Conservation (phyloP, 306 rosid species). For the Morella rubra region DNA sequence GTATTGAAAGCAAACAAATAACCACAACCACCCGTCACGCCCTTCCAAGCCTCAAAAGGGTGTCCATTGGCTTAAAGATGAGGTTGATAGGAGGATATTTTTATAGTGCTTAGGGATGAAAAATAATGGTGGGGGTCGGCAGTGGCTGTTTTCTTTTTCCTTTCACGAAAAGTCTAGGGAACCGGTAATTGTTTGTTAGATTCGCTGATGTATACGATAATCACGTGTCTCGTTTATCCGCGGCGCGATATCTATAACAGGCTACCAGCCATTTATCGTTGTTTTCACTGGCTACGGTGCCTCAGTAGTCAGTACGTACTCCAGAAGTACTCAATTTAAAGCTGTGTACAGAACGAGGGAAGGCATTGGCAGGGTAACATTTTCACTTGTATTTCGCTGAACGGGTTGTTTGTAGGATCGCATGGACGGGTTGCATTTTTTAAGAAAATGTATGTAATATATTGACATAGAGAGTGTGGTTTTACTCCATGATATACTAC, state of each 20-base stretch:
- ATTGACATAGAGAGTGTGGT: no score
- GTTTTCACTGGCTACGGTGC: not conserved
- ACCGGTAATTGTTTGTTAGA: constrained; percentile 35
- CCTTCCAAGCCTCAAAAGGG: not conserved
- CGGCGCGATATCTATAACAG: constrained; percentile 11
- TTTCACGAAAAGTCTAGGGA: constrained; percentile 40
- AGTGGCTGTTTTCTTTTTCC: constrained; percentile 23
- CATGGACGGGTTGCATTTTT: no score
- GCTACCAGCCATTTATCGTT: not conserved
- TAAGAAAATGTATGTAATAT: no score
- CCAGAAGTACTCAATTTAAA: not conserved
- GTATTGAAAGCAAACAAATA: not conserved
- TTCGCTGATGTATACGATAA: constrained; percentile 28
- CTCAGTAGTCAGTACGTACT: not conserved
- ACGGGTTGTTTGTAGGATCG: no score
- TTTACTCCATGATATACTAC: no score
- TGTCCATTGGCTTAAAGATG: not conserved
- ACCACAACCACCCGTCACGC: constrained; percentile 3
- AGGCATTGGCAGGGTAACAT: no score
- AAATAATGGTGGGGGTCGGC: constrained; percentile 32
- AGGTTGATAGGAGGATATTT: constrained; percentile 1
- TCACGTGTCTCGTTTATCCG: constrained; percentile 43
- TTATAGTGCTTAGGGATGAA: constrained; percentile 14
- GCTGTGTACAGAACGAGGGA: not conserved
- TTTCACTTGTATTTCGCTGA: no score